Evolutionary conservation across 192 early-diverging fungal species (phyloP), one percentile per base, ranked within the genome.

Genomic region (Coemansia aciculifera): DNA sequence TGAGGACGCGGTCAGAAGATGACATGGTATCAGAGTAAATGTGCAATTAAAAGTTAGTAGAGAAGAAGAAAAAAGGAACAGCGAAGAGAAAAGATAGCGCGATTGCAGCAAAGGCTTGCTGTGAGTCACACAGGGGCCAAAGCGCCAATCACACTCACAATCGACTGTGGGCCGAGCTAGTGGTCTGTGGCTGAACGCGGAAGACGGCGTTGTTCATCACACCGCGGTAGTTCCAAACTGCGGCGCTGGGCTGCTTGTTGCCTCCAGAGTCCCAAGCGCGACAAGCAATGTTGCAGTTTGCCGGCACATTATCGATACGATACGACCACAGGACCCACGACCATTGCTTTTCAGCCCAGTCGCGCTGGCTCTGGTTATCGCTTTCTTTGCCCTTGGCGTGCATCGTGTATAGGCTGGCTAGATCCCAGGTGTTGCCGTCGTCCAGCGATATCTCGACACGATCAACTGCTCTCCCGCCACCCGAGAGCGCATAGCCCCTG

Each of bases 241-340:
- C 88, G 3, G 81, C 69, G 68, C 90, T 88, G 13, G 92, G 95
- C 78, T 97, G 95, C 61, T 90, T 89, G 71, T 97, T 97, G 67
- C 94, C 94, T 27, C 86, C 78, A 10, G 87, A 85, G 71, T 97
- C 95, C 66, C 94, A 91, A 10, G 95, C 95, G 36, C 94, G 88
- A 62, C 89, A 90, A 6, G 72, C 62, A 56, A 97, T 79, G 57
- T 88, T 72, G 67, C 88, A 77, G 63, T 77, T 62, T 19, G 59
- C 32, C 10, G 70, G 49, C 39, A 80, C 69, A 36, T 64, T 68
- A 49, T 77, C 54, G 21, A 95, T 83, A 31, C 68, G 66, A 39
- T 83, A 90, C 37, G 90, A 83, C 93, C 93, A 97, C 42, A 91
- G 77, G 29, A 89, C 90, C 95, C 95, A 95, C 38, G 92, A 87